A percentile compares a stretch with the other conserved stretches of the same genome.
Conservation (phyloP, 2,329 filamentous ascomycete genomes). For the Sporothrix curviconia region DNA sequence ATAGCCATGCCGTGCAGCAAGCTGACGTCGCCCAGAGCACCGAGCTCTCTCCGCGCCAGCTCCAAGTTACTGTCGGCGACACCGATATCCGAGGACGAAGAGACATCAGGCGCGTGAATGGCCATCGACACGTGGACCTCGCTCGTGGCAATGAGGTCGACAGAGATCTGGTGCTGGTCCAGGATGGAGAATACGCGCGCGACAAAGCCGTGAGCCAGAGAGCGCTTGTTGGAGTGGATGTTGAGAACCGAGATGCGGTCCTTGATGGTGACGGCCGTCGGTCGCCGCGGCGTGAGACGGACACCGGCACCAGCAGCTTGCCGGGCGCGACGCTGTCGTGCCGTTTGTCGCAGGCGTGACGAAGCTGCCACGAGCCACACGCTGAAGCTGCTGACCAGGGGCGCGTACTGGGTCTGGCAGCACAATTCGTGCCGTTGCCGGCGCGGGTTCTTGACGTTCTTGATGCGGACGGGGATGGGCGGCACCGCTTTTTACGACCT, state of each 20-base stretch:
- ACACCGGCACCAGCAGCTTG: slow-evolving; percentile 24
- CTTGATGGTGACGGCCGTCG: slow-evolving; percentile 93
- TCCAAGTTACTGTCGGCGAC: slow-evolving; percentile 48
- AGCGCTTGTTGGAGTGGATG: slow-evolving; percentile 95
- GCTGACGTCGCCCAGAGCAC: slow-evolving; percentile 81
- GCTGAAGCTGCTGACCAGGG: slow-evolving; percentile 52
- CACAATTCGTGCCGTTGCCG: slow-evolving; percentile 73
- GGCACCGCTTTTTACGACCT: slow-evolving; percentile 74
- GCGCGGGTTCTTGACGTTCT: slow-evolving; percentile 82
- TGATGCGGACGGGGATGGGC: slow-evolving; percentile 79
- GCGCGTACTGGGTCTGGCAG: slow-evolving; percentile 63
- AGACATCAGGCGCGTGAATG: slow-evolving; percentile 70
- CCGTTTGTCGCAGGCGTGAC: not conserved
- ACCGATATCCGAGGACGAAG: slow-evolving; percentile 29
- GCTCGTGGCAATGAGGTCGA: slow-evolving; percentile 92
- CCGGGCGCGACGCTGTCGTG: not conserved
- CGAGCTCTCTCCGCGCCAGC: slow-evolving; percentile 47
- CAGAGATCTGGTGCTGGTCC: slow-evolving; percentile 77
- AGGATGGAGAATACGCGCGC: slow-evolving; percentile 89
- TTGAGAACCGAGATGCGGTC: slow-evolving; percentile 95
- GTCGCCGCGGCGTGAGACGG: slow-evolving; percentile 60
- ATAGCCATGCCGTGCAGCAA: slow-evolving; percentile 91
- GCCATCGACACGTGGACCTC: slow-evolving; percentile 98
- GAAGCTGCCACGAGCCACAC: slow-evolving; percentile 18
- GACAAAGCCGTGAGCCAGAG: slow-evolving; percentile 92